These are phyloP conservation scores for Camellia lanceoleosa DNA, from an alignment of 148 eudicot species.

Conservation along the genomic window DNA sequence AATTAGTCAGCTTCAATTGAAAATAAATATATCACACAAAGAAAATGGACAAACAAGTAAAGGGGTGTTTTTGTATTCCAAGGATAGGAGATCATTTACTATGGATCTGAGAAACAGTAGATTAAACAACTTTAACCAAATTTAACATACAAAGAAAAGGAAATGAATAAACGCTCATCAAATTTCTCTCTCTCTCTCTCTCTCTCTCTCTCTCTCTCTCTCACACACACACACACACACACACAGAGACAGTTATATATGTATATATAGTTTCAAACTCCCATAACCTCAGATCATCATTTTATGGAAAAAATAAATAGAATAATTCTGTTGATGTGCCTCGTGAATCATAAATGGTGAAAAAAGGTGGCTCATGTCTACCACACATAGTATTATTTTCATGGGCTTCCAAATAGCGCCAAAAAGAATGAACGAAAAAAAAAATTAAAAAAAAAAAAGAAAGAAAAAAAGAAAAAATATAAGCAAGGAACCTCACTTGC, in stretches of 20 bases:
- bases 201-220: too few species aligned
- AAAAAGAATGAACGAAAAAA: too few species aligned
- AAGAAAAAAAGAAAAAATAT: too few species aligned
- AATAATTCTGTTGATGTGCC: background rate
- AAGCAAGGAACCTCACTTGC: constrained; percentile 11
- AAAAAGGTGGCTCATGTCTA: background rate
- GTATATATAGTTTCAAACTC: background rate
- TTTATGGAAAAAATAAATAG: background rate
- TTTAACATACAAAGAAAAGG: background rate
- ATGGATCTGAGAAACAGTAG: constrained; percentile 42
- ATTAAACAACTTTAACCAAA: background rate
- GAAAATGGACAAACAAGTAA: constrained; percentile 6
- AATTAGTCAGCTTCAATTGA: constrained; percentile 5
- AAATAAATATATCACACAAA: background rate
- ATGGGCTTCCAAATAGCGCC: background rate
- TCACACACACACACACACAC: too few species aligned
- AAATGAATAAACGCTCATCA: too few species aligned
- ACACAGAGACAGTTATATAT: too few species aligned
- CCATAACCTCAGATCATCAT: background rate
- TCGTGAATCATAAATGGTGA: background rate
- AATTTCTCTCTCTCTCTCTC: too few species aligned
- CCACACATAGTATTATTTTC: background rate
- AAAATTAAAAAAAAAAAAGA: too few species aligned
- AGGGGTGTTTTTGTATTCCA: constrained; percentile 44
- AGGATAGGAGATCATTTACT: constrained; percentile 48